Evolutionary conservation across 805 yeast genomes (phyloP).

Genomic region (Cyberlindnera lachancei): DNA sequence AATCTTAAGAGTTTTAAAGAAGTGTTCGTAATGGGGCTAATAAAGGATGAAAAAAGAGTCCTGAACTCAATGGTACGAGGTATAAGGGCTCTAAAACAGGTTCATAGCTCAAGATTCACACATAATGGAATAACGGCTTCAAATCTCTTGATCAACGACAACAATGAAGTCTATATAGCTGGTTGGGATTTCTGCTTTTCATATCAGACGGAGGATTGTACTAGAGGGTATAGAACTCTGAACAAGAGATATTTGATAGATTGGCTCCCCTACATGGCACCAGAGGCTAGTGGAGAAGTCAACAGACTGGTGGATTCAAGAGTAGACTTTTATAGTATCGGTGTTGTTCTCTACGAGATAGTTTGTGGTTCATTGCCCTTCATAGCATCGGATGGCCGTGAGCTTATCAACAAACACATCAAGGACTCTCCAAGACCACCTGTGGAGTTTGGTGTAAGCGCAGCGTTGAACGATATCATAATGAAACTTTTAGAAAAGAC

Average conservation of each 20-base stretch:
- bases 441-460: slow-evolving; percentile 8
- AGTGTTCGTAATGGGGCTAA: slow-evolving; percentile 6
- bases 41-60: slow-evolving; percentile 11
- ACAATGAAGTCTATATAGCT: slow-evolving; percentile 29
- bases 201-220: slow-evolving; percentile 32
- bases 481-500: slow-evolving; percentile 36
- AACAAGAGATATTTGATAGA: slow-evolving; percentile 31
- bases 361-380: slow-evolving; percentile 39
- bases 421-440: slow-evolving; percentile 37
- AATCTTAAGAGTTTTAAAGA: slow-evolving; percentile 15
- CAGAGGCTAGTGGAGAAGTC: slow-evolving; percentile 38
- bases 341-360: slow-evolving; percentile 43
- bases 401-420: slow-evolving; percentile 33
- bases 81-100: slow-evolving; percentile 19
- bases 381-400: slow-evolving; percentile 30
- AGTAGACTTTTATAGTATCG: slow-evolving; percentile 42
- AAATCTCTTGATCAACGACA: slow-evolving; percentile 30
- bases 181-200: slow-evolving; percentile 45
- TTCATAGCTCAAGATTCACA: slow-evolving; percentile 36
- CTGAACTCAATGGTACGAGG: slow-evolving; percentile 18
- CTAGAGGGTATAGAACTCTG: slow-evolving; percentile 34
- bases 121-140: slow-evolving; percentile 39
- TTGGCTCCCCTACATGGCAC: slow-evolving; percentile 40
- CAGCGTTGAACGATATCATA: slow-evolving; percentile 31
- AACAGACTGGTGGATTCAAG: slow-evolving; percentile 35